Evolutionary conservation across 495 filamentous ascomycete species (phyloP).

Genomic region (Opeltia flavorubescens): DNA sequence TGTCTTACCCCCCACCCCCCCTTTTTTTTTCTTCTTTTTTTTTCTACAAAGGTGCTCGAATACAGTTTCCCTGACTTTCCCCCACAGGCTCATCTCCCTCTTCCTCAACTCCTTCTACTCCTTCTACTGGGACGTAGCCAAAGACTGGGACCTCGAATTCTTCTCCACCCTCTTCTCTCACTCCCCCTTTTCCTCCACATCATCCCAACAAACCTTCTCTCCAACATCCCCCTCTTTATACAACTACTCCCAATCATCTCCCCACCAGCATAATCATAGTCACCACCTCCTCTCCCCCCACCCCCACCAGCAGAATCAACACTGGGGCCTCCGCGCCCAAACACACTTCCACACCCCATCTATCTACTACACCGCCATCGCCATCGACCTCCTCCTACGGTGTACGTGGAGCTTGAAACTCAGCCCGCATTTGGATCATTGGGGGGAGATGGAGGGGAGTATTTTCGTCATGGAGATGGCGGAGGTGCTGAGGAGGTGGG

Average conservation of each 20-base stretch:
- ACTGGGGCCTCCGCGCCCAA: slow-evolving; percentile 62
- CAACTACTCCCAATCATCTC: too few species aligned
- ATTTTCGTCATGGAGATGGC: slow-evolving; percentile 79
- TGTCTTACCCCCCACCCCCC: neutral
- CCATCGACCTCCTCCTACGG: slow-evolving; percentile 63
- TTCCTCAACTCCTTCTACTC: slow-evolving; percentile 77
- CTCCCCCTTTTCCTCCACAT: neutral
- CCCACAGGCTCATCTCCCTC: slow-evolving; percentile 40
- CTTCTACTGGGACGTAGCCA: slow-evolving; percentile 95
- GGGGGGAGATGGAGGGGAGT: slow-evolving; percentile 69
- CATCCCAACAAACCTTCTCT: too few species aligned
- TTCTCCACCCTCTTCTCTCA: slow-evolving; percentile 31
- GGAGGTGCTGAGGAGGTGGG: slow-evolving; percentile 78
- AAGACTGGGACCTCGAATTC: slow-evolving; percentile 93
- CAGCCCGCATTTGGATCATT: slow-evolving; percentile 60
- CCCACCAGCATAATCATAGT: too few species aligned
- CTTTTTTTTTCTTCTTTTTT: neutral
- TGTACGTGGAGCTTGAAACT: slow-evolving; percentile 87
- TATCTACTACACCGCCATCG: slow-evolving; percentile 72
- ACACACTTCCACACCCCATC: slow-evolving; percentile 53
- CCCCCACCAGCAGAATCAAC: slow-evolving; percentile 42
- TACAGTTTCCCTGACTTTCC: neutral
- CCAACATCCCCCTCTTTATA: too few species aligned
- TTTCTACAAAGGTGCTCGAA: neutral
- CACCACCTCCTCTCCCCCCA: slow-evolving; percentile 22